Evolutionary conservation across 2,329 filamentous ascomycete species (phyloP).

Genomic region (Sporothrix variecibatus): DNA sequence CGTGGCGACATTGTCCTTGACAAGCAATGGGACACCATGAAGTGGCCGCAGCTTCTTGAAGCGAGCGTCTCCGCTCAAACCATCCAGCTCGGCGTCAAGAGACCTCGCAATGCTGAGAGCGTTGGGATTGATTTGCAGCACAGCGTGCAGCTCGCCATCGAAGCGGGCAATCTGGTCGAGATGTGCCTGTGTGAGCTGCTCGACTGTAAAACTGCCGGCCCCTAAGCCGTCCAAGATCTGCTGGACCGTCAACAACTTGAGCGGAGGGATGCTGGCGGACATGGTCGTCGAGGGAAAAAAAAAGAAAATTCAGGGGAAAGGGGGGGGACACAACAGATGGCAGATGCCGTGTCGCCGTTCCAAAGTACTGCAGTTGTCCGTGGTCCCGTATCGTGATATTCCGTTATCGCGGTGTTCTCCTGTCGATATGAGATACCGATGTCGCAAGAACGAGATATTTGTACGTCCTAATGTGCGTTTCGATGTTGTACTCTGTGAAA

Average conservation of each 20-base stretch:
- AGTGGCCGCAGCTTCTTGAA: not conserved
- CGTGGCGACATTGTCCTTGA: slow-evolving; percentile 68
- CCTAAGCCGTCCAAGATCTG: slow-evolving; percentile 40
- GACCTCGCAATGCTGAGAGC: slow-evolving; percentile 42
- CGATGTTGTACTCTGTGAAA: not conserved
- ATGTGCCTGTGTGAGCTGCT: slow-evolving; percentile 41
- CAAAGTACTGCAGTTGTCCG: not conserved
- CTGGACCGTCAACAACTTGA: slow-evolving; percentile 40
- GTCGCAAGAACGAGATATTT: not conserved
- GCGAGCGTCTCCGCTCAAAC: slow-evolving; percentile 26
- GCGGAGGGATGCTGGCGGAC: slow-evolving; percentile 35
- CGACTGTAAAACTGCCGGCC: slow-evolving; percentile 39
- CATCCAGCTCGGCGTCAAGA: slow-evolving; percentile 38
- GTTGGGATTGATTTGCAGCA: slow-evolving; percentile 43
- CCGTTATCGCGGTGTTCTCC: not conserved
- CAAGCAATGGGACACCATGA: slow-evolving; percentile 28
- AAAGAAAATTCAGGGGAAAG: not conserved
- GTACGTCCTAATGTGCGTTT: not conserved
- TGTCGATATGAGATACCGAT: not conserved
- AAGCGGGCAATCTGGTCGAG: slow-evolving; percentile 39
- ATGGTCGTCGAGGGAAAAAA: not conserved
- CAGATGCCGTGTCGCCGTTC: not conserved
- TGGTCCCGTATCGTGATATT: not conserved
- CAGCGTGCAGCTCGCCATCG: slow-evolving; percentile 39
- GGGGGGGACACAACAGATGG: not conserved